A percentile compares a stretch with the other conserved stretches of the same genome.
phyloP scores from a whole-genome alignment of 2,329 filamentous ascomycete species.

The Tolypocladium pustulatum region DNA sequence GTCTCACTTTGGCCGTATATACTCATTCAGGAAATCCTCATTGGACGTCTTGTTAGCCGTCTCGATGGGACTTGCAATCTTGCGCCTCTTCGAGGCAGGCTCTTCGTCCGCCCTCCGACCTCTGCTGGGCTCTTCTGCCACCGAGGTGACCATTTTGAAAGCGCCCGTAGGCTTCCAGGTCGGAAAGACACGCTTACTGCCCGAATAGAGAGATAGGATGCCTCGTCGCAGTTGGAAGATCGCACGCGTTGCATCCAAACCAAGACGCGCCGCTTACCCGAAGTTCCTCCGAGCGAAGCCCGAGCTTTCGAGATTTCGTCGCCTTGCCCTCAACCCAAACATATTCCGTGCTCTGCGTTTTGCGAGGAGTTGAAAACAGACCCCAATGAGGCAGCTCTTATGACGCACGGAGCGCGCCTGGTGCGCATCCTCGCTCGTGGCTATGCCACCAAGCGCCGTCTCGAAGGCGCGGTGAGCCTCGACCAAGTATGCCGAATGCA shows the following conservation, averaged over 20 bases:
- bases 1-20: slow-evolving; percentile 35
- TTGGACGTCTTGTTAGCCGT: slow-evolving; percentile 36
- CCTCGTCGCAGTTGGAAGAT: not conserved
- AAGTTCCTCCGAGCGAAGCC: slow-evolving; percentile 9
- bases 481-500: slow-evolving; percentile 38
- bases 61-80: slow-evolving; percentile 28
- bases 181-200: not conserved
- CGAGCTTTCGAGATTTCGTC: not conserved
- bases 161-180: not conserved
- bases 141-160: not conserved
- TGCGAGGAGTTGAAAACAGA: not conserved
- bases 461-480: slow-evolving; percentile 36
- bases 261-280: slow-evolving; percentile 1
- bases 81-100: not conserved
- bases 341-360: not conserved
- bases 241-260: not conserved
- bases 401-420: slow-evolving; percentile 15
- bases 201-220: not conserved
- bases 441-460: slow-evolving; percentile 23
- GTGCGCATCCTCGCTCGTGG: slow-evolving; percentile 17
- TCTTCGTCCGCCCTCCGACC: not conserved
- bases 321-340: not conserved
- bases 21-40: slow-evolving; percentile 35
- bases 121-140: not conserved
- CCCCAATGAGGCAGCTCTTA: slow-evolving; percentile 11